Conservation (phyloP, 1,284 basidiomycete species). For the Irpex lacteus region DNA sequence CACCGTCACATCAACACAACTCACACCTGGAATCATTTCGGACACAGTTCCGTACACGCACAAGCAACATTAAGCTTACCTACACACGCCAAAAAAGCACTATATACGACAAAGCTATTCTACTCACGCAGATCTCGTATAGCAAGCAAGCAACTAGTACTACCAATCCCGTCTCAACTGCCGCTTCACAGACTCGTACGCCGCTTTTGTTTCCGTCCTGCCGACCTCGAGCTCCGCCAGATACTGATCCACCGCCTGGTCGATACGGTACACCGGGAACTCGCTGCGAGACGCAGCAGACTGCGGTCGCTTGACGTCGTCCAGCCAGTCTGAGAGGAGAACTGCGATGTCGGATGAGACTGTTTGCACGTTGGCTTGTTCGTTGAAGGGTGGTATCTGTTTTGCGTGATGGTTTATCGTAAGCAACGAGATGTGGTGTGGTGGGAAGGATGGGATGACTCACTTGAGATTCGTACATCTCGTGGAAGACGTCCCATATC, state of each 20-base stretch:
- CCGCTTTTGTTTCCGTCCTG: slow-evolving; percentile 53
- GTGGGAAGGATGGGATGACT: slow-evolving; percentile 20
- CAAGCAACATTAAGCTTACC: neutral
- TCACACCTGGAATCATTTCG: too few relatives aligned
- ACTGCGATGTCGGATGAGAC: slow-evolving; percentile 78
- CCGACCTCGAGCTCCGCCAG: slow-evolving; percentile 61
- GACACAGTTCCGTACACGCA: neutral
- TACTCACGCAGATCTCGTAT: neutral
- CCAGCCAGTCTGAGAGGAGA: slow-evolving; percentile 73
- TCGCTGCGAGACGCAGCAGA: slow-evolving; percentile 45
- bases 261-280: slow-evolving; percentile 73
- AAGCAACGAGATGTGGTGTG: neutral
- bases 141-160: neutral
- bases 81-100: slow-evolving; percentile 3
- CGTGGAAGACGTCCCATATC: slow-evolving; percentile 83
- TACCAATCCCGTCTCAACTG: slow-evolving; percentile 60
- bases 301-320: slow-evolving; percentile 67
- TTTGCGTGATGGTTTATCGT: slow-evolving; percentile 25
- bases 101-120: slow-evolving; percentile 7
- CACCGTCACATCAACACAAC: too few relatives aligned
- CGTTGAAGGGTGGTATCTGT: slow-evolving; percentile 78
- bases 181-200: slow-evolving; percentile 67
- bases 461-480: slow-evolving; percentile 87
- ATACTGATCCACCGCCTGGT: slow-evolving; percentile 68
- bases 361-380: slow-evolving; percentile 70